Conservation (phyloP, 176 grass and related monocot species). For the Hsuehochloa calcarea region DNA sequence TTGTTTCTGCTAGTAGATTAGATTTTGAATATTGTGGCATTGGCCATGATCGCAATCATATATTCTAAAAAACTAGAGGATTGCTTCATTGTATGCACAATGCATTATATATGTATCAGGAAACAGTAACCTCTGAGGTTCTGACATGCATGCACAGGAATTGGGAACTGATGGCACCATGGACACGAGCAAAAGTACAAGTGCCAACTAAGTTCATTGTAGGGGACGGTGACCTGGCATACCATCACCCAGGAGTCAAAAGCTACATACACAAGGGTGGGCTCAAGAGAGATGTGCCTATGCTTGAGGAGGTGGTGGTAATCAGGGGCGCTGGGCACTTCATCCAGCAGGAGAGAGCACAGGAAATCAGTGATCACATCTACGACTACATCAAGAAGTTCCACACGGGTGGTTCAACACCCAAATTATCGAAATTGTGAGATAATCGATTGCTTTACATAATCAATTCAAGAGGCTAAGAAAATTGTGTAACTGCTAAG, state of each 20-base stretch:
- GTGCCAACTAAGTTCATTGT: slow-evolving; percentile 58
- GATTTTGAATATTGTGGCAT: neutral
- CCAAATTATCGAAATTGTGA: no score
- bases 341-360: slow-evolving; percentile 45
- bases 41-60: neutral
- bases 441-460: no score
- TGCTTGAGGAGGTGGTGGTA: slow-evolving; percentile 48
- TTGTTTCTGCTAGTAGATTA: neutral
- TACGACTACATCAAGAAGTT: slow-evolving; percentile 54
- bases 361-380: slow-evolving; percentile 44
- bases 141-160: slow-evolving; percentile 34
- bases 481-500: no score
- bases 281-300: slow-evolving; percentile 50
- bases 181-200: slow-evolving; percentile 31
- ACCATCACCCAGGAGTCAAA: slow-evolving; percentile 50
- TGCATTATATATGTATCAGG: neutral
- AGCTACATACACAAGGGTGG: slow-evolving; percentile 53
- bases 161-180: slow-evolving; percentile 68
- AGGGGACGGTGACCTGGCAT: slow-evolving; percentile 47
- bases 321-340: slow-evolving; percentile 43
- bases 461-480: no score
- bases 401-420: no score
- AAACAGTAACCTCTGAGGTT: neutral
- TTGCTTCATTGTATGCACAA: neutral
- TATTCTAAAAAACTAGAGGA: neutral